phyloP scores from a whole-genome alignment of 345 rosid species.

The Linum tenue region DNA sequence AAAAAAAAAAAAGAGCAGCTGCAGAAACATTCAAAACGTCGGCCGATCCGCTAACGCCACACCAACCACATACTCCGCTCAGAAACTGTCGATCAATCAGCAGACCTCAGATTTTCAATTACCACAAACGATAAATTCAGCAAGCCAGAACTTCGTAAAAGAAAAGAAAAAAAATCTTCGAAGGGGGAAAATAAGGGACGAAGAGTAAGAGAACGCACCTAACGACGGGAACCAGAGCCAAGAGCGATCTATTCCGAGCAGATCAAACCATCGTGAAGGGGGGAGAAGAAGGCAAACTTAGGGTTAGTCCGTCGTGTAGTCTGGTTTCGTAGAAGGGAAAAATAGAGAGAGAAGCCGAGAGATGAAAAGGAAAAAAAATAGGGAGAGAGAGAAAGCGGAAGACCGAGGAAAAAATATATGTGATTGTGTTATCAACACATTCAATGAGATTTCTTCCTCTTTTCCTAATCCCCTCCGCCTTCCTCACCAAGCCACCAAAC shows the following conservation, averaged over 20 bases:
- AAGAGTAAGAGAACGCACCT: constrained; percentile 12
- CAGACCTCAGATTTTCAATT: neutral
- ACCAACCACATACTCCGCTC: neutral
- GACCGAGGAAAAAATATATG: no score
- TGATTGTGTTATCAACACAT: constrained; percentile 4
- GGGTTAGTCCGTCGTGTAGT: constrained; percentile 21
- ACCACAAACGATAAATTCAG: neutral
- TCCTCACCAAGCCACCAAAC: neutral
- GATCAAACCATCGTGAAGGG: constrained; percentile 19
- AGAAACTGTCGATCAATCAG: neutral
- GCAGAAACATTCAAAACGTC: neutral
- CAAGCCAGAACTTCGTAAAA: neutral
- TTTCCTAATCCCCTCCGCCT: neutral
- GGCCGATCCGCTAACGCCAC: neutral
- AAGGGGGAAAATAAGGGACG: neutral
- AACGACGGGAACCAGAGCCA: constrained; percentile 18
- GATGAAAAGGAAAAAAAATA: constrained; percentile 13
- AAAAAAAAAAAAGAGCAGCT: neutral
- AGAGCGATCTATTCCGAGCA: neutral
- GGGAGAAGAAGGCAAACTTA: constrained; percentile 9
- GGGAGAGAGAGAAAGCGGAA: constrained; percentile 32
- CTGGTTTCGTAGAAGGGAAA: neutral
- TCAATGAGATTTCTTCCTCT: constrained; percentile 18
- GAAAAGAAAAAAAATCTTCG: neutral
- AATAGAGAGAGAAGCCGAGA: constrained; percentile 10